Evolutionary conservation across 176 grass and related monocot species (phyloP), one percentile per base, ranked within the genome.

Genomic region (Microstegium vimineum): DNA sequence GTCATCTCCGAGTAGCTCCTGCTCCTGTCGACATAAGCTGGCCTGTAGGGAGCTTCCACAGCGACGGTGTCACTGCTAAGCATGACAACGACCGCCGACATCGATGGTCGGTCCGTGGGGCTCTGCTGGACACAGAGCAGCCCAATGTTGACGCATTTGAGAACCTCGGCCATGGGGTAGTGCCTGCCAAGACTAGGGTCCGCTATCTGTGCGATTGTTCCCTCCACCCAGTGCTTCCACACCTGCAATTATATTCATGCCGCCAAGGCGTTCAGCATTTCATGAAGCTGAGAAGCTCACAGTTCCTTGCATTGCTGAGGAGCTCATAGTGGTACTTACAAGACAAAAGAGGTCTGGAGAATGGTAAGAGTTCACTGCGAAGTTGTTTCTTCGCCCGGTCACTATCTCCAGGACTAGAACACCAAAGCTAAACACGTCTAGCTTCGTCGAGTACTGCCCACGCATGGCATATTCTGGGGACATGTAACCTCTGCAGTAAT

Each of bases 61-160:
- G 77, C 25, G 10, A 73, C 27, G 0, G 62, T 35, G 22, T 71
- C 67, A 3, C 80, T 73, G 70, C 72, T 37, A 15, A 86, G 72
- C 88, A 86, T 90, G 10, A 79, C 46, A 0, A 57, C 27, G 34
- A 91, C 46, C 0, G 27, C 41, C 36, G 76, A 88, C 81, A 91
- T 91, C 0, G 80, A 60, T 7, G 85, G 89, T 20, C 77, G 73
- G 69, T 81, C 71, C 5, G 51, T 68, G 2, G 73, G 70, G 27
- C 60, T 84, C 64, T 87, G 70, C 61, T 91, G 85, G 7, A 91
- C 89, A 45, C 85, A 91, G 2, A 87, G 51, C 27, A 91, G 81
- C 20, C 31, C 89, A 4, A 91, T 71, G 36, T 91, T 76, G 59
- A 91, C 57, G 52, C 82, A 84, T 47, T 20, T 86, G 3, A 81